These are phyloP conservation scores for Bruguiera parviflora DNA, from an alignment of 345 rosid species.

Conservation along the genomic window DNA sequence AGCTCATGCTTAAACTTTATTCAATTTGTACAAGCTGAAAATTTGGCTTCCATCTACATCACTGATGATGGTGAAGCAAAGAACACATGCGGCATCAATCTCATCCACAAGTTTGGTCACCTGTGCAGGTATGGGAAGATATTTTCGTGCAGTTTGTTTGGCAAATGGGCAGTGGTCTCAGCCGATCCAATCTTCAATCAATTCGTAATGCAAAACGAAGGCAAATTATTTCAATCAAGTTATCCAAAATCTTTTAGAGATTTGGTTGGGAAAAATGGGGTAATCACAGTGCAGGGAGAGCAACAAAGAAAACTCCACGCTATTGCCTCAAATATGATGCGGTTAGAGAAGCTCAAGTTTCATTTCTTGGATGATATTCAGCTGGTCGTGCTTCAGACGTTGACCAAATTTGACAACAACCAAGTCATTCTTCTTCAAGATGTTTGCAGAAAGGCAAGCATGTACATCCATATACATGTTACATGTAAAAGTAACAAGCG, in stretches of 20 bases:
- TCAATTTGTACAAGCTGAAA: too few species aligned
- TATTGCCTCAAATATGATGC: constrained; percentile 78
- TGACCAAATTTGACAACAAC: constrained; percentile 36
- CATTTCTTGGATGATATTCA: constrained; percentile 70
- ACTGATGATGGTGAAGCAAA: too few species aligned
- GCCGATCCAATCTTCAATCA: constrained; percentile 65
- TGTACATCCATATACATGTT: neutral
- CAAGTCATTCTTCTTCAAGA: constrained; percentile 67
- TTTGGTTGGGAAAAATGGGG: constrained; percentile 79
- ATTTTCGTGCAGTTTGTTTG: constrained; percentile 74
- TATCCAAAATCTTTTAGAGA: constrained; percentile 86
- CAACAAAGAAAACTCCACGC: constrained; percentile 73
- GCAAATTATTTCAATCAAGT: constrained; percentile 72
- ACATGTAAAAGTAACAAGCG: neutral
- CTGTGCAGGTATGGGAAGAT: constrained; percentile 61
- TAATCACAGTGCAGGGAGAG: constrained; percentile 74
- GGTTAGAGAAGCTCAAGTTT: constrained; percentile 59
- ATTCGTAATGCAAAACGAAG: constrained; percentile 76
- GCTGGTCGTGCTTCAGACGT: constrained; percentile 44
- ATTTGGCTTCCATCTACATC: too few species aligned
- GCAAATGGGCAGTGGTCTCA: constrained; percentile 71
- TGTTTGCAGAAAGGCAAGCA: constrained; percentile 73
- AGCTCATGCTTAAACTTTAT: too few species aligned
- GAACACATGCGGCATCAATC: too few species aligned
- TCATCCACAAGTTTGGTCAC: neutral